Base-by-base conservation (phyloP, 768 basidiomycete species). In the Amanita pallidorosea region DNA sequence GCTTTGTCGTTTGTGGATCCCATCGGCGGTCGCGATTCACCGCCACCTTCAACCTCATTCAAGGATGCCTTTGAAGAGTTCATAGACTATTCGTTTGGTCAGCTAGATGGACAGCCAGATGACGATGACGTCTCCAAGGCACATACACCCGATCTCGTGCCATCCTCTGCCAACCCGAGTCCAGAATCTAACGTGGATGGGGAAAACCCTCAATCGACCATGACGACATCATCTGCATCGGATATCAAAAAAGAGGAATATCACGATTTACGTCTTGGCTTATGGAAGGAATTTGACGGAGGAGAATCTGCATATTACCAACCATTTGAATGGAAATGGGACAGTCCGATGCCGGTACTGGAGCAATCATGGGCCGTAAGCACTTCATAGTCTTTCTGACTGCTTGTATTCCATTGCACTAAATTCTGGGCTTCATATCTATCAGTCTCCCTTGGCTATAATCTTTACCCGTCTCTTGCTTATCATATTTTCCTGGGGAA, bases 81-180 rank as follows among this genome's bases (percentile, higher is more conserved):
- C 27, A 46, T 53, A 29, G 52, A 53, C 29, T 53, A 34, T 11
- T 53, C 52, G 27, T 53, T 42, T 47, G 44, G 36, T 27, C 45
- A 38, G 37, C 45, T 7, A 33, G 49, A 51, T 6, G 49, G 49
- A n/a, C 51, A 52, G 18, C 17, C 38, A n/a, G 52, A 53, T 22
- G 45, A 53, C 25, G 52, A 53, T n/a, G 46, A 46, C 7, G 27
- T 25, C 7, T 53, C 52, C 23, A 53, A 53, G 45, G 45, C 27
- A 23, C 45, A 46, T 18, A 53, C 52, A 7, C 52, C 52, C 31
- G 52, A 53, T 15, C 52, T 53, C 27, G 37, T 53, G 34, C 33
- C 52, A 27, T 53, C 61, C 13, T 61, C 64, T 36, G 61, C 64
- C 34, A 66, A 65, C 59, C 60, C 67, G 56, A 33, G 61, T 60